Evolutionary conservation across 306 rosid species (phyloP), one percentile per base, ranked within the genome.

Genomic region (Lupinus albus): DNA sequence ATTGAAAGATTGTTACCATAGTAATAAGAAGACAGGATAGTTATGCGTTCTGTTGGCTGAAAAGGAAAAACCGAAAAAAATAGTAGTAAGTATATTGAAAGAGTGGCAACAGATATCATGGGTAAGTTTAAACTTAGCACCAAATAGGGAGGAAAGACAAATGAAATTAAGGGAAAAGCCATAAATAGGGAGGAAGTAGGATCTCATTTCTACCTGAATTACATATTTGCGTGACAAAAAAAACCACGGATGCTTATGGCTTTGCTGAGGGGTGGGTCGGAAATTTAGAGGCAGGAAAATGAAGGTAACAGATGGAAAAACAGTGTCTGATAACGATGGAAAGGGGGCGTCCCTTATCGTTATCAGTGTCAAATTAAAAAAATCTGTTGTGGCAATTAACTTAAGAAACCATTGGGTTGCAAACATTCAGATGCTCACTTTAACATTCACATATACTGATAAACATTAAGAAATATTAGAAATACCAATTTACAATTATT

Each of bases 11-110:
- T 71, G 91, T 83, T 81, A 93, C 97, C 99, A 28, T 90, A 93
- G 80, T 90, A 90, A 71, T 90, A 90, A 0, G 97, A 83, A 53
- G 99, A 93, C 70, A 86, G 78, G 79, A 90, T 90, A 18, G 97
- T 80, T 72, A 92, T 87, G 64, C 91, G 95, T 36, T 89, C 91
- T 0, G 16, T 87, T 15, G 98, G 98, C 98, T 89, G 61, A 61
- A 81, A 80, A 70, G 53, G 30, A 11, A 60, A 46, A 61, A 73
- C 53, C 25, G 20, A 11, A 60, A 46, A 61, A 73, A 25, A 54
- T 52, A 45, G 49, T n/a, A 63, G 49, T 66, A 44, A 74, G 70
- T 64, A 11, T 18, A 7, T n/a, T 56, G 53, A 55, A 45, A 52
- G 25, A 64, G 56, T 49, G 1, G 65, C 17, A 11, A 25, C 52